Percentiles rank a stretch among this genome's conserved stretches.
phyloP scores from a whole-genome alignment of 768 basidiomycete species.

The Steccherinum ochraceum region DNA sequence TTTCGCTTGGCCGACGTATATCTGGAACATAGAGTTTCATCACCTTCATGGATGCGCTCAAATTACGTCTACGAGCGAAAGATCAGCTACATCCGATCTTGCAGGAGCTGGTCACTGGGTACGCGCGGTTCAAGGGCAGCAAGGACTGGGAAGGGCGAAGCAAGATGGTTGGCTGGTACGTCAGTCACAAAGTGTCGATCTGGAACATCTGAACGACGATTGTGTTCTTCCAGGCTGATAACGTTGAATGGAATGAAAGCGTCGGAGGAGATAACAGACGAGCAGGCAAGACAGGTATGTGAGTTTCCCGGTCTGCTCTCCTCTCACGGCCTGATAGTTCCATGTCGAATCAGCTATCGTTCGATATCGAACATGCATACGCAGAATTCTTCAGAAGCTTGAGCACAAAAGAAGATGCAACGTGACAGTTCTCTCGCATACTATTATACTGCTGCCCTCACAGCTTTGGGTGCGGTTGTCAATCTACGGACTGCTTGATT shows the following conservation, averaged over 20 bases:
- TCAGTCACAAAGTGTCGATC: conserved; percentile 1
- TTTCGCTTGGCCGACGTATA: background rate
- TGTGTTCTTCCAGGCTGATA: conserved; percentile 79
- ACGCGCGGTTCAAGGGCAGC: conserved; percentile 90
- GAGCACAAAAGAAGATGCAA: conserved; percentile 31
- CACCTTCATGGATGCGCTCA: conserved; percentile 97
- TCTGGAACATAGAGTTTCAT: conserved; percentile 71
- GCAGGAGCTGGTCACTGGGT: conserved; percentile 92
- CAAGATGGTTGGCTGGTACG: conserved; percentile 88
- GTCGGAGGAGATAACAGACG: conserved; percentile 92
- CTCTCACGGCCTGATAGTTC: background rate
- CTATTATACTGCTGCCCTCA: background rate
- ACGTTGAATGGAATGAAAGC: conserved; percentile 96
- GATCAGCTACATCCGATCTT: conserved; percentile 93
- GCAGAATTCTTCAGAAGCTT: conserved; percentile 86
- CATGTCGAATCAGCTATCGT: conserved; percentile 61
- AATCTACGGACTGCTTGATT: too few relatives aligned
- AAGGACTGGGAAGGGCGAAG: conserved; percentile 96
- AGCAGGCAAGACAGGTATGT: conserved; percentile 85
- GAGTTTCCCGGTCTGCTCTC: background rate
- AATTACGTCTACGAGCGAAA: conserved; percentile 89
- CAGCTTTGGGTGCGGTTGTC: too few relatives aligned
- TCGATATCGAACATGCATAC: conserved; percentile 95
- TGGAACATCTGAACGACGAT: background rate
- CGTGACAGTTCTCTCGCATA: conserved; percentile 2